Percentiles rank a stretch among this genome's conserved stretches.
Evolutionary conservation across 208 protist species (phyloP).

Genomic region (Eutreptiella sp.): DNA sequence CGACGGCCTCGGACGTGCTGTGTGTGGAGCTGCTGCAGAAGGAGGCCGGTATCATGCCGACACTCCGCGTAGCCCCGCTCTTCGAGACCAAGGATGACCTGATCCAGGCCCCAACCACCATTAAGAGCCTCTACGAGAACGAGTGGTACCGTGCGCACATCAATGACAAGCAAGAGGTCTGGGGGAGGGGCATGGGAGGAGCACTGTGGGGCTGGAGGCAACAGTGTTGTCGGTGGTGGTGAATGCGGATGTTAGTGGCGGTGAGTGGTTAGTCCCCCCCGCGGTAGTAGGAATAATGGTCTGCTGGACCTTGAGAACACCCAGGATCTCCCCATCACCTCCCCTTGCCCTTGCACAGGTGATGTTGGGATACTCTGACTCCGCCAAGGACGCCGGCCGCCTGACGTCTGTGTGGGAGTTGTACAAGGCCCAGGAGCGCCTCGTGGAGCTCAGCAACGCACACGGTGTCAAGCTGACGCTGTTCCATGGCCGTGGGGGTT

Average conservation of each 20-base stretch:
- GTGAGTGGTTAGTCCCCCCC: too few relatives aligned
- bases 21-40: constrained; percentile 4
- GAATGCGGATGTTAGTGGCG: too few relatives aligned
- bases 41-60: background rate
- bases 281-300: too few relatives aligned
- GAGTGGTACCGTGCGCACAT: constrained; percentile 4
- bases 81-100: constrained; percentile 1
- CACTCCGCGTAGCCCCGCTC: background rate
- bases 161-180: too few relatives aligned
- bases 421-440: constrained; percentile 6
- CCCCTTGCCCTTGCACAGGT: too few relatives aligned
- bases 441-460: background rate
- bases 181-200: too few relatives aligned
- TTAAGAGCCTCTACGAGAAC: background rate
- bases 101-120: background rate
- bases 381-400: constrained; percentile 1
- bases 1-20: background rate
- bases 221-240: too few relatives aligned
- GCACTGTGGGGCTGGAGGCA: too few relatives aligned
- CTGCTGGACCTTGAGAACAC: background rate
- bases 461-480: background rate
- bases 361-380: constrained; percentile 9
- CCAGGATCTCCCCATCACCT: too few relatives aligned
- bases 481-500: constrained; percentile 10
- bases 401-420: background rate